A percentile compares a stretch with the other conserved stretches of the same genome.
phyloP scores from a whole-genome alignment of 2,329 filamentous ascomycete species.

The Fusarium scirpi region DNA sequence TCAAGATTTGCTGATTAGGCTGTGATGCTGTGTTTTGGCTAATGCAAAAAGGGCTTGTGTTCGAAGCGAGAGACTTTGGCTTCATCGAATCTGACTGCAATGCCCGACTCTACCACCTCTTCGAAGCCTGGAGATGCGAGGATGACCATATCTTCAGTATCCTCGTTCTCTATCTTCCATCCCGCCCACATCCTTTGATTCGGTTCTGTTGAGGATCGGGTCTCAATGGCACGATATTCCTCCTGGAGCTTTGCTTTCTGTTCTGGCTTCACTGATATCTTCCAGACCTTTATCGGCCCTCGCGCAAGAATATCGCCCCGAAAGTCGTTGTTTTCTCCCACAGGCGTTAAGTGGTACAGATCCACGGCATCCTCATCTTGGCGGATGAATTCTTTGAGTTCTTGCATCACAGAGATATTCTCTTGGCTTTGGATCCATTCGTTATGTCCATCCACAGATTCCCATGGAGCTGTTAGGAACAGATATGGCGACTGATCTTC shows the following conservation, averaged over 20 bases:
- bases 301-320: conserved; percentile 43
- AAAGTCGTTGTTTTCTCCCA: conserved; percentile 42
- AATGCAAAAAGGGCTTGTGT: conserved; percentile 45
- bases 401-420: conserved; percentile 53
- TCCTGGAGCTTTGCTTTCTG: conserved; percentile 51
- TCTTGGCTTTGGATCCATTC: conserved; percentile 59
- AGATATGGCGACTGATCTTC: conserved; percentile 53
- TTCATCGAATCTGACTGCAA: conserved; percentile 41
- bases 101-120: conserved; percentile 49
- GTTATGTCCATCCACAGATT: conserved; percentile 55
- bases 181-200: conserved; percentile 53
- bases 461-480: conserved; percentile 61
- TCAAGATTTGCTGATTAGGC: conserved; percentile 35
- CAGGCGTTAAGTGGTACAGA: conserved; percentile 58
- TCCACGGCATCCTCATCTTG: conserved; percentile 50
- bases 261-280: conserved; percentile 49
- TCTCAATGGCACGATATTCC: conserved; percentile 52
- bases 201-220: conserved; percentile 47
- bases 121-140: conserved; percentile 55
- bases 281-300: conserved; percentile 53
- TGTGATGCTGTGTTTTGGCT: conserved; percentile 32
- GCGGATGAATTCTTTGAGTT: conserved; percentile 51
- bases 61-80: conserved; percentile 38
- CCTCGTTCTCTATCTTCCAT: conserved; percentile 58
- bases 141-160: conserved; percentile 55